Conservation (phyloP, 768 basidiomycete genomes). For the Boletus rubroflammeus region DNA sequence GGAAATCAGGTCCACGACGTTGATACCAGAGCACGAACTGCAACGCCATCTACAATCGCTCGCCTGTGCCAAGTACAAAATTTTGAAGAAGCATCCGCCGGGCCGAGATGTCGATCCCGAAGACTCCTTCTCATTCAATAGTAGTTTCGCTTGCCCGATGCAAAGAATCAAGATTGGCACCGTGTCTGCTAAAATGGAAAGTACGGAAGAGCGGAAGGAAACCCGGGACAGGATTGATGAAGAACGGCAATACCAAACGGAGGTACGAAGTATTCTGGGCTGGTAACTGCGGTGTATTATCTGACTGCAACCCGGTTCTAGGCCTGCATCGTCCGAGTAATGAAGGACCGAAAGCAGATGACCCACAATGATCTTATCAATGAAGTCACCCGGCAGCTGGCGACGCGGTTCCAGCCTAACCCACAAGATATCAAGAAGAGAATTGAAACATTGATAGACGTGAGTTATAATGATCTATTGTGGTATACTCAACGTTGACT, state of each 20-base stretch:
- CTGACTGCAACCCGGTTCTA: conserved; percentile 32
- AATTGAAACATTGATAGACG: conserved; percentile 92
- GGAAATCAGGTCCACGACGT: conserved; percentile 81
- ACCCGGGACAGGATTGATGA: conserved; percentile 90
- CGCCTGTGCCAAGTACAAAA: conserved; percentile 91
- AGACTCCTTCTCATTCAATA: conserved; percentile 91
- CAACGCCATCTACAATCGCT: conserved; percentile 93
- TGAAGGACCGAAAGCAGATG: conserved; percentile 94
- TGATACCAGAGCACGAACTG: conserved; percentile 72
- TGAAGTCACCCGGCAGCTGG: conserved; percentile 85
- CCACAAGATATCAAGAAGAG: conserved; percentile 88
- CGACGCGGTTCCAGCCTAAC: conserved; percentile 81
- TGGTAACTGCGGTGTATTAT: not conserved
- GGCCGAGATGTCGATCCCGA: conserved; percentile 72
- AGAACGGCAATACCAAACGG: conserved; percentile 83
- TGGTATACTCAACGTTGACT: not conserved
- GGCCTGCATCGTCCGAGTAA: conserved; percentile 96
- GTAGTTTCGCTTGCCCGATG: conserved; percentile 71
- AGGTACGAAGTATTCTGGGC: conserved; percentile 47
- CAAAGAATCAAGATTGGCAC: conserved; percentile 93
- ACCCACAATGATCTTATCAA: conserved; percentile 83
- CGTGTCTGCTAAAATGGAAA: conserved; percentile 85
- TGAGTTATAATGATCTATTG: conserved; percentile 33
- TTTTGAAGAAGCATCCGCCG: conserved; percentile 87
- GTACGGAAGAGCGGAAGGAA: conserved; percentile 80